Evolutionary conservation across 371 early-diverging fungal species (phyloP), one percentile per base, ranked within the genome.

Genomic region (Sporodiniella umbellata): DNA sequence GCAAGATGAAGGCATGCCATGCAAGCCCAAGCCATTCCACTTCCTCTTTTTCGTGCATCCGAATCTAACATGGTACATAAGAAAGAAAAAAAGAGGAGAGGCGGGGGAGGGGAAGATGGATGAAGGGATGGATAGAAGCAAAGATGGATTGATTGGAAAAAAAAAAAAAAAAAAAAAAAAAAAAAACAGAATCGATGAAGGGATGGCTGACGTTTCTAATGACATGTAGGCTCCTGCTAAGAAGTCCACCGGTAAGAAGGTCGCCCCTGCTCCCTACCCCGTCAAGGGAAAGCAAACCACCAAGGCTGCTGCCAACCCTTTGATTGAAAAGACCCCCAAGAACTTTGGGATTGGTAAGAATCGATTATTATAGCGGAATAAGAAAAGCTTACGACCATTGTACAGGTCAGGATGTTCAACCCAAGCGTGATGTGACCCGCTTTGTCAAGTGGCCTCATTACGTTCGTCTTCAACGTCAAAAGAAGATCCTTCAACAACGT

Each of bases 371-470:
- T n/a, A n/a, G n/a, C n/a, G n/a, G n/a, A n/a, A n/a, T n/a, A n/a
- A n/a, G n/a, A 23, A 45, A 37, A 14, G 17, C 37, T 37, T 28
- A 28, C 30, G n/a, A 4, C 15, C 15, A 37, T 37, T 11, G 11
- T 11, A 37, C 37, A 81, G 83, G 87, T 62, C 87, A 91, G 75
- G 94, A 89, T 66, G 79, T 97, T 75, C 97, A 93, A 80, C 98
- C 97, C 72, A 86, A 84, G 76, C 90, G 91, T 68, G 94, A 98
- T 80, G 81, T 98, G 38, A 82, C 94, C 62, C 94, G 97, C 73
- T 97, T 92, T 75, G 92, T 95, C 75, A 94, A 94, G 79, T 96
- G 96, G 96, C 98, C 99, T 66, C 84, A 89, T 60, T 98, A 98
- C 70, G 90, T 97, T 58, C 92, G 92, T 53, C 90, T 96, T 46